Percentiles rank a stretch among this genome's conserved stretches.
phyloP scores from a whole-genome alignment of 225 moss, liverwort and hornwort species.

The Climacium dendroides region DNA sequence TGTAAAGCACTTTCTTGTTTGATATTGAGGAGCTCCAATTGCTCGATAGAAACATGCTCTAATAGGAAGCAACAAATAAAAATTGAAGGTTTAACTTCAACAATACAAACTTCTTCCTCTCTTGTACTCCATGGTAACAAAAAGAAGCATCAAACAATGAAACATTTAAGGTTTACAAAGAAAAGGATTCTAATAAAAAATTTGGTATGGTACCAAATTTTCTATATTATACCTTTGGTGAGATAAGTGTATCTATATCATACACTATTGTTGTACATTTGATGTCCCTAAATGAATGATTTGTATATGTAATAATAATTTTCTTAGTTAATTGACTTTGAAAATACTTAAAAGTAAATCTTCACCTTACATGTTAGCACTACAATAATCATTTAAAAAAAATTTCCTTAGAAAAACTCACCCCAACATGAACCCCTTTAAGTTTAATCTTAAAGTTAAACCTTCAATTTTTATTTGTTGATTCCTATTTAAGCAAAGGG shows the following conservation, averaged over 20 bases:
- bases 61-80: too few species aligned
- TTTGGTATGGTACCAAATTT: not conserved
- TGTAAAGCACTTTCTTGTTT: too few species aligned
- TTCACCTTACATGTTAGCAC: too few species aligned
- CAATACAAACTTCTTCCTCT: not conserved
- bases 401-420: not conserved
- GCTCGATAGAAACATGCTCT: too few species aligned
- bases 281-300: not conserved
- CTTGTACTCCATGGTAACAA: not conserved
- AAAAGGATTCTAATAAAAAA: fast-evolving
- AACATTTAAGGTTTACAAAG: not conserved
- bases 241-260: not conserved
- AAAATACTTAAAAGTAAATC: not conserved
- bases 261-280: not conserved
- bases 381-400: not conserved
- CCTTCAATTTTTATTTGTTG: too few species aligned
- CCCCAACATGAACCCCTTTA: not conserved
- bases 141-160: fast-evolving
- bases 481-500: too few species aligned
- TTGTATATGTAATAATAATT: not conserved
- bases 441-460: too few species aligned
- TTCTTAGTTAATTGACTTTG: too few species aligned
- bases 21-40: too few species aligned
- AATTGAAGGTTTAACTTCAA: too few species aligned
- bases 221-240: not conserved